These are phyloP conservation scores for Ophiostoma novo-ulmi DNA, from an alignment of 2,329 filamentous ascomycete species.

Conservation along the genomic window DNA sequence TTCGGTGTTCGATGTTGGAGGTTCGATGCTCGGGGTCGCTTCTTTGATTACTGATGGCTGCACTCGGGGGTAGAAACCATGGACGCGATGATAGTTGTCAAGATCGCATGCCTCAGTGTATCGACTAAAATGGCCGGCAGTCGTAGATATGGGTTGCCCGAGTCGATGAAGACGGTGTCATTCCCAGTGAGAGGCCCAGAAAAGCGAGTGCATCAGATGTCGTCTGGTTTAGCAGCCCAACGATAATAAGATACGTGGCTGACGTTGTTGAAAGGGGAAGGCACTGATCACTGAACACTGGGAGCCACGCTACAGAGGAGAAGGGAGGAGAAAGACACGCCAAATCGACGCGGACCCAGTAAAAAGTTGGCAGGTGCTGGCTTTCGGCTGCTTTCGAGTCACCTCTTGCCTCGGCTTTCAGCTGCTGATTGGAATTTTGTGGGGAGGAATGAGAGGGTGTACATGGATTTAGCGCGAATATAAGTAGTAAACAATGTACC, in stretches of 20 bases:
- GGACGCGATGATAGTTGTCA: constrained; percentile 19
- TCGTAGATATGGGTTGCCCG: background rate
- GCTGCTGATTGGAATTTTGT: constrained; percentile 22
- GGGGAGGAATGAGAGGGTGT: constrained; percentile 16
- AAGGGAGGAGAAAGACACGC: constrained; percentile 16
- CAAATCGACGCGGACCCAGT: constrained; percentile 16
- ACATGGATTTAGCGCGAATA: background rate
- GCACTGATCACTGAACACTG: background rate
- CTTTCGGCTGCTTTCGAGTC: constrained; percentile 15
- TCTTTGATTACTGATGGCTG: constrained; percentile 15
- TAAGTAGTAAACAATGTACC: background rate
- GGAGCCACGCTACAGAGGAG: constrained; percentile 4
- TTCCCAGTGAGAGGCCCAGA: background rate
- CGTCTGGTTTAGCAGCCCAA: constrained; percentile 7
- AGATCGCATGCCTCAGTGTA: constrained; percentile 5
- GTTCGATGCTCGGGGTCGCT: background rate
- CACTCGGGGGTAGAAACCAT: constrained; percentile 17
- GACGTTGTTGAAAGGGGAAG: constrained; percentile 17
- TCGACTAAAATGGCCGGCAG: background rate
- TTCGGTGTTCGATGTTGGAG: background rate
- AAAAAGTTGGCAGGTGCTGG: constrained; percentile 11
- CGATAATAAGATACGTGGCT: constrained; percentile 16
- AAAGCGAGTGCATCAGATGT: background rate
- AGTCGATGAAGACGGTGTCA: background rate
- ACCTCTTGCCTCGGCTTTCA: constrained; percentile 27